These are phyloP conservation scores for Histomonas meleagridis DNA, from an alignment of 208 protist genomes.

Conservation along the genomic window DNA sequence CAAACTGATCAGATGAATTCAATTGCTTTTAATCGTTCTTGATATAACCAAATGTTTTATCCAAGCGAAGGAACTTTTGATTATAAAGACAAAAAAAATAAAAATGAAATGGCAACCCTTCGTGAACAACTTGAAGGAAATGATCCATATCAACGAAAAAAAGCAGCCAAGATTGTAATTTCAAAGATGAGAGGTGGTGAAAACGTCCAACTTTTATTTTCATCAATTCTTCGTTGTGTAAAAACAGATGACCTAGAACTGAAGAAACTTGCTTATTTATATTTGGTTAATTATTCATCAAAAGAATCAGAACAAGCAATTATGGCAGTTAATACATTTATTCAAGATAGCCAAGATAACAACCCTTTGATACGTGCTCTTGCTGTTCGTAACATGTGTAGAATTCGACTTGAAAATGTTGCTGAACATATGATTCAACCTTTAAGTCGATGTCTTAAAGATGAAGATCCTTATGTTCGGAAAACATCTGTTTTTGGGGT, in stretches of 20 bases:
- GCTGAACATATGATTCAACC: conserved; percentile 33
- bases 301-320: conserved; percentile 31
- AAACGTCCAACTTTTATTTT: conserved; percentile 36
- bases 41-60: no score
- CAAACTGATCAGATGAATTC: no score
- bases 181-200: neutral
- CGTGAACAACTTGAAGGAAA: neutral
- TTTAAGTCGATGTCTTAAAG: conserved; percentile 11
- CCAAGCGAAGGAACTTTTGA: no score
- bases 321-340: conserved; percentile 37
- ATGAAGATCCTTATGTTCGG: conserved; percentile 58
- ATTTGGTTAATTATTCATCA: conserved; percentile 23
- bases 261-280: conserved; percentile 36
- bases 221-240: neutral
- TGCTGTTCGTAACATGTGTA: conserved; percentile 34
- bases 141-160: neutral
- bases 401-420: conserved; percentile 20
- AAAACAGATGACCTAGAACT: conserved; percentile 34
- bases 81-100: no score
- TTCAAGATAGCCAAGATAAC: neutral
- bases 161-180: conserved; percentile 15
- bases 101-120: neutral
- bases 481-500: conserved; percentile 87
- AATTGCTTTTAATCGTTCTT: no score
- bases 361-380: conserved; percentile 12